A percentile compares a stretch with the other conserved stretches of the same genome.
These are phyloP conservation scores for Styphnolobium japonicum DNA, from an alignment of 306 rosid genomes.

Conservation along the genomic window DNA sequence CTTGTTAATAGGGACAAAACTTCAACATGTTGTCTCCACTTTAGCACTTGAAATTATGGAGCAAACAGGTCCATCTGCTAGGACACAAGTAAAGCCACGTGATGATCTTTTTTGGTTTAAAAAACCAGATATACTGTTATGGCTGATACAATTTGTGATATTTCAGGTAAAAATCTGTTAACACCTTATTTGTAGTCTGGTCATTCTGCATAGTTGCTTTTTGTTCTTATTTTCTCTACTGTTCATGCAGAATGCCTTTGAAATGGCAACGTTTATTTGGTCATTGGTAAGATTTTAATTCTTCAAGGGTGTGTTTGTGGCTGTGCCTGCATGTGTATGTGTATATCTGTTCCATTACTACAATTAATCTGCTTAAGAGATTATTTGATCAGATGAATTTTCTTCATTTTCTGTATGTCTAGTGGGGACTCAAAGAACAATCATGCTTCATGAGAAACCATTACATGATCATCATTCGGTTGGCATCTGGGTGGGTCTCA, in stretches of 20 bases:
- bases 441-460: conserved; percentile 84
- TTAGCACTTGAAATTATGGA: conserved; percentile 77
- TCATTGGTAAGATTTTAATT: conserved; percentile 69
- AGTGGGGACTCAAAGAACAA: conserved; percentile 81
- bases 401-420: conserved; percentile 22
- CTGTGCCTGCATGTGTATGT: not conserved
- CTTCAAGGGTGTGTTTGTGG: not conserved
- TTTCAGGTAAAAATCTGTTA: conserved; percentile 66
- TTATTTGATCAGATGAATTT: not conserved
- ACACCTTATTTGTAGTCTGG: not conserved
- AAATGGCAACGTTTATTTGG: conserved; percentile 96
- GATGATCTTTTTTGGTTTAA: conserved; percentile 90
- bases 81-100: conserved; percentile 81
- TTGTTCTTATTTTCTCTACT: conserved; percentile 21
- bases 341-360: not conserved
- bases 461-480: conserved; percentile 69
- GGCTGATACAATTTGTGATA: conserved; percentile 90
- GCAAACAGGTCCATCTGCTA: conserved; percentile 58
- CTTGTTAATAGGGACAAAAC: conserved; percentile 93
- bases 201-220: not conserved
- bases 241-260: conserved; percentile 82
- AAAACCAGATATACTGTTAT: conserved; percentile 67
- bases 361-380: not conserved
- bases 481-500: conserved; percentile 70
- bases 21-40: conserved; percentile 92